Base-by-base conservation (phyloP, 768 basidiomycete genomes). In the Chalciporus chontae region DNA sequence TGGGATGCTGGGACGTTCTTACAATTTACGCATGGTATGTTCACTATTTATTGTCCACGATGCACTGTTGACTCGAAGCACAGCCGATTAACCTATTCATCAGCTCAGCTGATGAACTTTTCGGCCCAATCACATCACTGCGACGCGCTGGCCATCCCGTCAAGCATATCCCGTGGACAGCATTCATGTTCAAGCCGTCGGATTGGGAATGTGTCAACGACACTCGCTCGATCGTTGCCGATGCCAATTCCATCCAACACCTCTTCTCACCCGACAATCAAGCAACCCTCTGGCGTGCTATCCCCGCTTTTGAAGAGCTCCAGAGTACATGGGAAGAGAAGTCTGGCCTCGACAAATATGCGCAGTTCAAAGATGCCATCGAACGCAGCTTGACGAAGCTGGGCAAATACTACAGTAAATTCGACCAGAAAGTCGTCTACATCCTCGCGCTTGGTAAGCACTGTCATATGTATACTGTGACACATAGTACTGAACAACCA, bases 81-180 rank as follows among this genome's bases (percentile, higher is more conserved):
- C 24, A 59, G 50, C 17, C 50, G 8, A 52, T 61, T 26, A 50
- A 57, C 18, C 14, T 51, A 1, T 57, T 59, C 40, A 26, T 56
- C 17, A 60, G 60, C 61, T 55, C 57, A 1, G 63, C 68, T 0
- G 61, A 69, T 42, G 40, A 58, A 5, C 50, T 60, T 10, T 70
- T 55, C 46, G 65, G 68, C 4, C 64, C 68, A 8, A 66, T 70
- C 42, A 70, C 67, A 0, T 54, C 54, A 4, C 51, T 68, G 14
- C 51, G 48, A 8, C 21, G 32, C 14, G 40, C 64, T 14, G 57
- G 54, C 7, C n/a, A 54, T 24, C 24, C 24, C 6, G 37, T 44
- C 32, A 67, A 64, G 46, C 48, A 64, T n/a, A 64, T 69, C 15
- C 61, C 51, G 2, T 68, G 68, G 65, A 45, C 48, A 3, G 56